A percentile compares a stretch with the other conserved stretches of the same genome.
Conservation (phyloP, 164 flowering plant species). For the Tetracentron sinense region DNA sequence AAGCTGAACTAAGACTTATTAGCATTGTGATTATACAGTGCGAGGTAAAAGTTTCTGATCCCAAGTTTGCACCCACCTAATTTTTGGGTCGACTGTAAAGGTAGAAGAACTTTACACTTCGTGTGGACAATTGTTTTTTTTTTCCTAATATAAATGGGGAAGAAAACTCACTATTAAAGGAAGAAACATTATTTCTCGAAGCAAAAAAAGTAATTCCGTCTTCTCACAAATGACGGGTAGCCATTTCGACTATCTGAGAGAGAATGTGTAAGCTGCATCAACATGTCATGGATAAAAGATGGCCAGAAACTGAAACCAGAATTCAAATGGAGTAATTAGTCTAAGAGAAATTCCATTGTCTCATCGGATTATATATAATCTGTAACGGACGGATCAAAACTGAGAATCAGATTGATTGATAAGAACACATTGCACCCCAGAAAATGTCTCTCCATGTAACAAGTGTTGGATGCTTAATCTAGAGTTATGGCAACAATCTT, state of each 20-base stretch:
- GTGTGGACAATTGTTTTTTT: not conserved
- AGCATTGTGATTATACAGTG: not conserved
- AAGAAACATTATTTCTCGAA: conserved; percentile 14
- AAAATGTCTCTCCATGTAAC: conserved; percentile 58
- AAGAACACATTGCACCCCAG: conserved; percentile 47
- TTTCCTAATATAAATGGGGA: not conserved
- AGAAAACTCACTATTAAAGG: not conserved
- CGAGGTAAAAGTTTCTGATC: not conserved
- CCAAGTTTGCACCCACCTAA: not conserved
- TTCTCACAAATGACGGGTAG: conserved; percentile 32
- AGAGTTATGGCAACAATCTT: conserved; percentile 82
- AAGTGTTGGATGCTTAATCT: conserved; percentile 57
- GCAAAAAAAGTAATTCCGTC: conserved; percentile 45
- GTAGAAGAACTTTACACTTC: not conserved
- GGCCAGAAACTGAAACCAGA: not conserved
- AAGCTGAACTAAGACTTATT: too few relatives aligned
- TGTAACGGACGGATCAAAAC: not conserved
- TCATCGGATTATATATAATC: too few relatives aligned
- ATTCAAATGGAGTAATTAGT: not conserved
- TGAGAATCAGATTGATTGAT: not conserved
- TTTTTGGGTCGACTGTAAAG: not conserved
- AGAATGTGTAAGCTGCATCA: conserved; percentile 7
- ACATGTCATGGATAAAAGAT: not conserved
- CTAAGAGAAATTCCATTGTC: not conserved
- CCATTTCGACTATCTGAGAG: conserved; percentile 42